A percentile compares a stretch with the other conserved stretches of the same genome.
Evolutionary conservation across 2,329 filamentous ascomycete genomes (phyloP).

Genomic region (Sarocladium kiliense): DNA sequence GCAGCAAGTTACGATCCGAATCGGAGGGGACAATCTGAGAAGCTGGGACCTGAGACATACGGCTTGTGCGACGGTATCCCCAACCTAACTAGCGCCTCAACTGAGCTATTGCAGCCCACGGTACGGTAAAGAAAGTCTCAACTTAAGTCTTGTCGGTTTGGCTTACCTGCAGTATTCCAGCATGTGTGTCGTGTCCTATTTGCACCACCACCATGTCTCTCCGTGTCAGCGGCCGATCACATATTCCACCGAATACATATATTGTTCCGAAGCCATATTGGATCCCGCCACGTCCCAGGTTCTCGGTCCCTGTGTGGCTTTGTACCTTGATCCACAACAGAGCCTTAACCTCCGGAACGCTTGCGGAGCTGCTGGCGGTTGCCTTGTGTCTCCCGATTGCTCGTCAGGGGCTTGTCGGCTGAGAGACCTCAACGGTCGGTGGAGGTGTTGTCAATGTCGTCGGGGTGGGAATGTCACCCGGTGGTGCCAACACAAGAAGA

Average conservation of each 20-base stretch:
- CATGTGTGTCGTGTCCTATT: conserved; percentile 47
- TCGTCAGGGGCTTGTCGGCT: conserved; percentile 43
- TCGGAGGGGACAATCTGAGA: too few relatives aligned
- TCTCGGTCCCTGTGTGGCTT: conserved; percentile 16
- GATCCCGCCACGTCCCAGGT: conserved; percentile 22
- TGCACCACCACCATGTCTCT: conserved; percentile 45
- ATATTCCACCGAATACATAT: conserved; percentile 37
- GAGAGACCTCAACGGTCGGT: conserved; percentile 40
- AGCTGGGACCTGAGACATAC: not conserved
- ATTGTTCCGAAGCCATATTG: conserved; percentile 31
- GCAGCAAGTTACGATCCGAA: too few relatives aligned
- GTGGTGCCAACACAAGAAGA: conserved; percentile 41
- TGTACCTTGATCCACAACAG: conserved; percentile 7
- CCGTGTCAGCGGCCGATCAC: conserved; percentile 37
- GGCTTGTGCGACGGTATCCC: not conserved
- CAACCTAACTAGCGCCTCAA: not conserved
- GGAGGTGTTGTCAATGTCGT: conserved; percentile 45
- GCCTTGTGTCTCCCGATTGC: conserved; percentile 40
- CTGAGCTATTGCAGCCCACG: not conserved
- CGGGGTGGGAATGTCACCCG: conserved; percentile 39
- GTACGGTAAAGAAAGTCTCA: not conserved
- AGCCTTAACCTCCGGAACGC: not conserved
- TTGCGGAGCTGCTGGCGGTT: conserved; percentile 27
- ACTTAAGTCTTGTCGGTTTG: not conserved
- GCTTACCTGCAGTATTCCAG: not conserved